phyloP scores from a whole-genome alignment of 306 rosid genomes.

The apple (Malus domestica) region ASM211411v1 NC_041789.1:31108001-31108500 shows the following conservation, averaged over 20 bases:
- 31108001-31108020: slow-evolving; percentile 70
- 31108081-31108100: neutral
- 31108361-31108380: slow-evolving; percentile 85
- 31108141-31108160: neutral
- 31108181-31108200: slow-evolving; percentile 25
- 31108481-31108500: neutral
- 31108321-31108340: slow-evolving; percentile 45
- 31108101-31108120: neutral
- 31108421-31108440: slow-evolving; percentile 92
- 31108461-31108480: neutral
- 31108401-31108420: slow-evolving; percentile 98
- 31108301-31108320: slow-evolving; percentile 83
- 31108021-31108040: slow-evolving; percentile 86
- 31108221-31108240: slow-evolving; percentile 99
- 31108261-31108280: slow-evolving; percentile 94
- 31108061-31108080: neutral
- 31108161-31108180: slow-evolving; percentile 3
- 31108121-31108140: neutral
- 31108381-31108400: slow-evolving; percentile 87
- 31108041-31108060: slow-evolving; percentile 71
- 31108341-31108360: slow-evolving; percentile 42
- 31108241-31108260: slow-evolving; percentile 88
- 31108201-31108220: slow-evolving; percentile 76
- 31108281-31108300: slow-evolving; percentile 68
- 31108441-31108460: slow-evolving; percentile 95